phyloP scores from a whole-genome alignment of 768 basidiomycete genomes.

The Suillus occidentalis region DNA sequence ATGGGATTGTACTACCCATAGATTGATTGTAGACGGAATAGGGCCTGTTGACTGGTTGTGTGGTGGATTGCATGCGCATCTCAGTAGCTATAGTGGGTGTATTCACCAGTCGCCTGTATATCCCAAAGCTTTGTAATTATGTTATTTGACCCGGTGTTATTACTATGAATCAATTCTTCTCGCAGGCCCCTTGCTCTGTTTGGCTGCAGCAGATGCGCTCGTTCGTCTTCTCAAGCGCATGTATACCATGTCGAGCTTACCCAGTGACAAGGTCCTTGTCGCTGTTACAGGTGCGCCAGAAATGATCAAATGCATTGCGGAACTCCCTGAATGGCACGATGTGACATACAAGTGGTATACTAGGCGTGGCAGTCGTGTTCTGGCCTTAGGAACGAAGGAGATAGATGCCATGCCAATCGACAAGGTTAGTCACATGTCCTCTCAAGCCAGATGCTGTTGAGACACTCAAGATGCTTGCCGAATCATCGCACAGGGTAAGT shows the following conservation, averaged over 20 bases:
- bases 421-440: constrained; percentile 74
- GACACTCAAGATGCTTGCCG: constrained; percentile 89
- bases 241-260: constrained; percentile 80
- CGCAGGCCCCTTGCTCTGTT: no score
- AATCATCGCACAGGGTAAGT: constrained; percentile 93
- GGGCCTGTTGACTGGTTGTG: no score
- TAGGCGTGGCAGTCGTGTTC: constrained; percentile 87
- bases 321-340: constrained; percentile 80
- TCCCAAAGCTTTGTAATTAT: no score
- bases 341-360: constrained; percentile 96
- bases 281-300: constrained; percentile 98
- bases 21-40: no score
- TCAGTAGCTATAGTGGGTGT: no score
- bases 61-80: no score
- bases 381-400: constrained; percentile 88
- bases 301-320: constrained; percentile 80
- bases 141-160: no score
- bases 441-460: constrained; percentile 92
- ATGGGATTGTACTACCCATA: no score
- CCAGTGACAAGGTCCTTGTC: constrained; percentile 59
- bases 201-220: constrained; percentile 93
- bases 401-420: constrained; percentile 69
- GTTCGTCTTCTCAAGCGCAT: constrained; percentile 95
- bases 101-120: no score
- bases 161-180: no score